Conservation (phyloP, 2,329 filamentous ascomycete genomes). For the Orbilia javanica region DNA sequence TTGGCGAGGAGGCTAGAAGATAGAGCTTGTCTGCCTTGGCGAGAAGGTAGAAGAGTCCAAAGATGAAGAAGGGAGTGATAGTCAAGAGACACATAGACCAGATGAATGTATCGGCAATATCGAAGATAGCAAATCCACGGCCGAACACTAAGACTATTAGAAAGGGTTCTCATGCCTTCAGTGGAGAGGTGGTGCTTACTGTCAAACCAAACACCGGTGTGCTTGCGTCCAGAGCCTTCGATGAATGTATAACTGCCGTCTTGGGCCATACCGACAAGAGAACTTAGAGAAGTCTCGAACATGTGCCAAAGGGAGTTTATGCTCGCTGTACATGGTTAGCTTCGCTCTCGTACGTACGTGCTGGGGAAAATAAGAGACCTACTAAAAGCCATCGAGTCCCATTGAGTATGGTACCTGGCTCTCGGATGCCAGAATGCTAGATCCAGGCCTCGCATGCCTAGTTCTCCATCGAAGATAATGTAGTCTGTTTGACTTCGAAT, state of each 20-base stretch:
- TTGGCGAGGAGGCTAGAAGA: conserved; percentile 71
- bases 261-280: conserved; percentile 77
- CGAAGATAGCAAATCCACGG: conserved; percentile 80
- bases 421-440: conserved; percentile 91
- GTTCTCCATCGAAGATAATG: conserved; percentile 79
- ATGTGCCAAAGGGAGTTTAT: conserved; percentile 86
- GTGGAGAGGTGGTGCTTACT: conserved; percentile 49
- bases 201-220: conserved; percentile 90
- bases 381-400: conserved; percentile 84
- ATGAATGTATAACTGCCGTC: conserved; percentile 76
- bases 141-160: conserved; percentile 74
- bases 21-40: conserved; percentile 85
- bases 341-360: not conserved
- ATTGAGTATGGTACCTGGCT: conserved; percentile 87
- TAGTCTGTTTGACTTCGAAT: conserved; percentile 92
- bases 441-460: conserved; percentile 88
- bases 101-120: conserved; percentile 85
- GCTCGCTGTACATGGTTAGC: conserved; percentile 62
- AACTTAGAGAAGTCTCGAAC: conserved; percentile 84
- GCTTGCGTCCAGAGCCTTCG: conserved; percentile 76
- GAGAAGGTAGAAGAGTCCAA: conserved; percentile 77
- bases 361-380: conserved; percentile 17
- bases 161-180: not conserved
- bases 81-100: conserved; percentile 87
- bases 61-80: conserved; percentile 79